A percentile compares a stretch with the other conserved stretches of the same genome.
Evolutionary conservation across 169 alveolate species (phyloP).

Genomic region (Cyclospora cayetanensis): DNA sequence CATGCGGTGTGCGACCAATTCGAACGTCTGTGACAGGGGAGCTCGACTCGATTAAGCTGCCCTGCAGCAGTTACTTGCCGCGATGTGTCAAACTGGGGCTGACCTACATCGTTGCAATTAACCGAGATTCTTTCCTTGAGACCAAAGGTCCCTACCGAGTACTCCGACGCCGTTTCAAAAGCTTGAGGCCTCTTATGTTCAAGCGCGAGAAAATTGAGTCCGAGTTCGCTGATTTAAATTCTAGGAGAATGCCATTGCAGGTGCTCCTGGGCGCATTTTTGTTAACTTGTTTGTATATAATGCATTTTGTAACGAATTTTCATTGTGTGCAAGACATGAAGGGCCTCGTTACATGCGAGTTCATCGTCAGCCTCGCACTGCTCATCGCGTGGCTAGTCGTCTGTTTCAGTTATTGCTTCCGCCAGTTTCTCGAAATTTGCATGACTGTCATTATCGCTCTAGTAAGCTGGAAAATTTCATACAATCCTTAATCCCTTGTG

Average conservation of each 20-base stretch:
- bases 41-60: too few species aligned
- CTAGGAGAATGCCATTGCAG: background rate
- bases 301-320: background rate
- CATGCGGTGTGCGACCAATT: too few species aligned
- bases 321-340: too few species aligned
- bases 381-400: background rate
- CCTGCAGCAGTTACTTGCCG: too few species aligned
- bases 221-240: background rate
- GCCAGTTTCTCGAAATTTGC: background rate
- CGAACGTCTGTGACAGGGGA: too few species aligned
- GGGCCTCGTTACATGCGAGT: background rate
- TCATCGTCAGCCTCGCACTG: background rate
- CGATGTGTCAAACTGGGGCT: too few species aligned
- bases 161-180: background rate
- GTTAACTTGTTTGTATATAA: background rate
- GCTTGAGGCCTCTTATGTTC: background rate
- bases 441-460: background rate
- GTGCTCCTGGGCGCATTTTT: background rate
- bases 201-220: background rate
- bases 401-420: background rate
- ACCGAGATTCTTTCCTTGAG: background rate
- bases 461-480: too few species aligned
- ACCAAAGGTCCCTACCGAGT: background rate
- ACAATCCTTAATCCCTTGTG: too few species aligned
- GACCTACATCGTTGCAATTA: background rate